A percentile compares a stretch with the other conserved stretches of the same genome.
Conservation (phyloP, 805 yeast species). For the Metschnikowia cerradonensis region DNA sequence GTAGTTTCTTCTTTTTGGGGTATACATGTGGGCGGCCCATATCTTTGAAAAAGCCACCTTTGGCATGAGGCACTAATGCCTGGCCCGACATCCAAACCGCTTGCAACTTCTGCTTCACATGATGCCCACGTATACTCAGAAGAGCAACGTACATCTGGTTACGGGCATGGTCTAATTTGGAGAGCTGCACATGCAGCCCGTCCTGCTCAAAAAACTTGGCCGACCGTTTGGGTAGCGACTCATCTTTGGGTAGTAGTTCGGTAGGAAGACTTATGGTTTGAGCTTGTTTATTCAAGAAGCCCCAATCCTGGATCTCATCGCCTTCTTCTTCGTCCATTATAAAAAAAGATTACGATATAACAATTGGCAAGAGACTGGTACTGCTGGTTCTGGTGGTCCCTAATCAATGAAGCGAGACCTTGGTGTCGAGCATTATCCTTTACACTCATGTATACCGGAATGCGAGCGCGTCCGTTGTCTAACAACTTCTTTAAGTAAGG, state of each 20-base stretch:
- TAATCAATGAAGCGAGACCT: background rate
- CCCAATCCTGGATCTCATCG: slow-evolving; percentile 56
- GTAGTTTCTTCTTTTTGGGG: slow-evolving; percentile 12
- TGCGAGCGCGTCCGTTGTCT: no score
- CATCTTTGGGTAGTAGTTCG: slow-evolving; percentile 9
- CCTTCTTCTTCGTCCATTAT: slow-evolving; percentile 13
- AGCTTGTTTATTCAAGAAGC: slow-evolving; percentile 17
- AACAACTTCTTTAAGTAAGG: no score
- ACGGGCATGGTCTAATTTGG: slow-evolving; percentile 49
- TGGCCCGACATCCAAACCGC: slow-evolving; percentile 42
- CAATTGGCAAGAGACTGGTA: background rate
- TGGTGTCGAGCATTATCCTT: no score
- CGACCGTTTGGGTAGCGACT: slow-evolving; percentile 63
- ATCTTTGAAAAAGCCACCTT: slow-evolving; percentile 70
- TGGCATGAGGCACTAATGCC: slow-evolving; percentile 43
- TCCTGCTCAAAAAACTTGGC: slow-evolving; percentile 86
- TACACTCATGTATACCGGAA: no score
- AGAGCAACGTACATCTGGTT: slow-evolving; percentile 73
- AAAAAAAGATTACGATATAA: background rate
- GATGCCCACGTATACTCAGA: slow-evolving; percentile 44
- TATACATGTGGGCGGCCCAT: slow-evolving; percentile 52
- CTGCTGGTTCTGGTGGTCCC: background rate
- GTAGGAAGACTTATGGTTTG: background rate
- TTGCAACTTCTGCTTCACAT: slow-evolving; percentile 45
- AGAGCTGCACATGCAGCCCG: slow-evolving; percentile 53